Evolutionary conservation across 495 filamentous ascomycete species (phyloP).

Genomic region (Penicillium lagena): DNA sequence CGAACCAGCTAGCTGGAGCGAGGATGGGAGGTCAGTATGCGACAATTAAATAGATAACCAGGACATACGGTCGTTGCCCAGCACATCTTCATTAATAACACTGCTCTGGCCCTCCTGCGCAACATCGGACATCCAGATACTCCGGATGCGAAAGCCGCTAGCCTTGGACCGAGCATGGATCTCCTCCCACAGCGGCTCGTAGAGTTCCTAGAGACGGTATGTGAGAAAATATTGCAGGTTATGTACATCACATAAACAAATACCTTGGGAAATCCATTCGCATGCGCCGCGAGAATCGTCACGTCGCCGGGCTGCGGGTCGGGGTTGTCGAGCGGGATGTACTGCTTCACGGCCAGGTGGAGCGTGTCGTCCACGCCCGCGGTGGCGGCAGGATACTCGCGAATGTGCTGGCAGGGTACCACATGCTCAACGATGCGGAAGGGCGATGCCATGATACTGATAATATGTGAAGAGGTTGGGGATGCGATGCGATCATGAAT

Average conservation of each 20-base stretch:
- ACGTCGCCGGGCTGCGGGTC: constrained; percentile 63
- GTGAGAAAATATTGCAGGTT: too few species aligned
- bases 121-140: constrained; percentile 84
- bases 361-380: constrained; percentile 54
- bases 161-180: constrained; percentile 47
- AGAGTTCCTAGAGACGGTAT: constrained; percentile 57
- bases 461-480: neutral
- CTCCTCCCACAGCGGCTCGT: constrained; percentile 83
- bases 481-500: neutral
- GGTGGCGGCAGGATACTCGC: constrained; percentile 64
- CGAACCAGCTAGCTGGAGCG: constrained; percentile 67
- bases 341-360: constrained; percentile 73
- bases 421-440: constrained; percentile 57
- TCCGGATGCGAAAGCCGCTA: constrained; percentile 61
- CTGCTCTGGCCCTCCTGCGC: constrained; percentile 71
- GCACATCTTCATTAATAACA: constrained; percentile 61
- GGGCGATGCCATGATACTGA: constrained; percentile 18
- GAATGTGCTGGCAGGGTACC: constrained; percentile 60
- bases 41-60: neutral
- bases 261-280: constrained; percentile 87
- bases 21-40: neutral
- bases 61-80: constrained; percentile 73
- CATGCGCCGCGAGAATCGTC: constrained; percentile 78
- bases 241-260: neutral
- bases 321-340: constrained; percentile 63